A percentile compares a stretch with the other conserved stretches of the same genome.
Conservation (phyloP, 441 rosid species). For the Hura crepitans region DNA sequence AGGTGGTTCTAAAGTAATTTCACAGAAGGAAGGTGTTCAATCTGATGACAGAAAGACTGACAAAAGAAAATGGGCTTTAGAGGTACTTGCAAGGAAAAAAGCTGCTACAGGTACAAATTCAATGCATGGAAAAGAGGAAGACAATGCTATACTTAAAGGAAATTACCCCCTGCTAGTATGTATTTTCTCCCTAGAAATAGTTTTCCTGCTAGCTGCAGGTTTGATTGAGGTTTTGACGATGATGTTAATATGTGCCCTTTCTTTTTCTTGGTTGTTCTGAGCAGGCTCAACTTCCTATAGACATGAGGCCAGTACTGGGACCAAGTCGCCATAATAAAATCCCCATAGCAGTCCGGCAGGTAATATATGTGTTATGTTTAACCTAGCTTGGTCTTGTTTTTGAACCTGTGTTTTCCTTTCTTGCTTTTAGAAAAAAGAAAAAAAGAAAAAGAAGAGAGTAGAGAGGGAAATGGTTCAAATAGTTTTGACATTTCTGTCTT, state of each 20-base stretch:
- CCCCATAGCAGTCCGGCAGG: slow-evolving; percentile 88
- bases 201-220: slow-evolving; percentile 11
- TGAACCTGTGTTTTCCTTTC: slow-evolving; percentile 4
- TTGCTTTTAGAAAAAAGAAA: slow-evolving; percentile 3
- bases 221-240: slow-evolving; percentile 17
- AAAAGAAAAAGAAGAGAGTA: not conserved
- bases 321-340: slow-evolving; percentile 74
- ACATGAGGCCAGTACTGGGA: slow-evolving; percentile 81
- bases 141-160: slow-evolving; percentile 57
- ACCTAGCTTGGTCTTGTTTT: not conserved
- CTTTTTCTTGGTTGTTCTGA: slow-evolving; percentile 28
- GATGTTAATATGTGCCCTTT: slow-evolving; percentile 9
- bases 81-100: slow-evolving; percentile 91
- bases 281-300: slow-evolving; percentile 86
- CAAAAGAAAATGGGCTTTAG: slow-evolving; percentile 93
- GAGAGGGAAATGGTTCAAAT: not conserved
- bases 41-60: slow-evolving; percentile 65
- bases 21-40: slow-evolving; percentile 39
- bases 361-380: slow-evolving; percentile 28
- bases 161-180: slow-evolving; percentile 82
- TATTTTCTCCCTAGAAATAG: slow-evolving; percentile 3
- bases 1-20: slow-evolving; percentile 36
- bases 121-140: slow-evolving; percentile 51
- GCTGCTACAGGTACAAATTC: slow-evolving; percentile 52
- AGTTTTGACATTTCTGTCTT: slow-evolving; percentile 1